Evolutionary conservation across 768 basidiomycete species (phyloP), one percentile per base, ranked within the genome.

Genomic region (Daedaleopsis nitida): DNA sequence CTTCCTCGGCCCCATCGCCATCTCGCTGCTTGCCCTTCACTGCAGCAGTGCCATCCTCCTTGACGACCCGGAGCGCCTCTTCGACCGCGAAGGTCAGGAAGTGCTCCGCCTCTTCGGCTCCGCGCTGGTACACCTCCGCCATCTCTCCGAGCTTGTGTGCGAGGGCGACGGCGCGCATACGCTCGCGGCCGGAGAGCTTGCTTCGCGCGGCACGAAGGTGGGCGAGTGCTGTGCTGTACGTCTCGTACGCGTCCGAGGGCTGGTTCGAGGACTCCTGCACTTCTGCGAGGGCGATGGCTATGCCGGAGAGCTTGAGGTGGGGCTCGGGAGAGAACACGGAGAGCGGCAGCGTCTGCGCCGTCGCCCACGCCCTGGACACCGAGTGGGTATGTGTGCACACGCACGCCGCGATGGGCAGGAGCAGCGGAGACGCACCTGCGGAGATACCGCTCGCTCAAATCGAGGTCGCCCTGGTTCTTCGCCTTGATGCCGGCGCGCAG

Each of bases 401-500:
- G 27, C 27, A 32, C 3, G 27, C 27, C 3, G 27, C 27, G 27
- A 32, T 32, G 44, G 9, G 44, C 16, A n/a, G 44, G 17, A 45
- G n/a, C 17, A 35, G 7, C n/a, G n/a, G 27, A 6, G 17, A 72
- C 81, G 56, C 58, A 89, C 89, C 82, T 79, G 52, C 72, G 67
- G 38, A 91, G 75, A 66, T 80, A 85, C 35, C 77, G 75, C 60
- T 80, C 78, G 64, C 86, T 84, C 55, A 81, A 70, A 11, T 72
- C 74, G 11, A 80, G 65, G 68, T 91, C 83, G 2, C 81, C 83
- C 58, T 83, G 80, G 55, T 84, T 74, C 67, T 82, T 87, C 3
- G 87, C 87, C 59, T 80, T 80, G 45, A 92, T 77, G 3, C 86
- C 90, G 3, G 79, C 80, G 7, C 88, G 85, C 37, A 92, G 77